Evolutionary conservation across 768 basidiomycete genomes (phyloP), one percentile per base, ranked within the genome.

Genomic region (Suillus weaverae): DNA sequence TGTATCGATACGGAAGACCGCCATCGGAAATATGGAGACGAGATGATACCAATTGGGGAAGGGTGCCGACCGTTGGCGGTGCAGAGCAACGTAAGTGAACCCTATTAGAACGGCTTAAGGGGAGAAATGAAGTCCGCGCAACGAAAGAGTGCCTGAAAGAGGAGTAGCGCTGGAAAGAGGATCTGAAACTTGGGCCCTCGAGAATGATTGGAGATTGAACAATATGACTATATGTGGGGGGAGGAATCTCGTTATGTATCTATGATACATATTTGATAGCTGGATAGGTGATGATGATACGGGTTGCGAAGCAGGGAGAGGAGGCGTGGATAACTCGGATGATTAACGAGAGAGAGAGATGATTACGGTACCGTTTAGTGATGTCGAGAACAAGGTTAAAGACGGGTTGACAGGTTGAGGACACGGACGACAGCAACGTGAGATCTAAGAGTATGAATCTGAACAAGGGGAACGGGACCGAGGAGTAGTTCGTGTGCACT

Each of bases 161-260:
- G 62, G 69, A 67, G 65, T 75, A 72, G 65, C 33, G 66, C 60
- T 35, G 38, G 63, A 65, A 69, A 66, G 7, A 55, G 73, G 43
- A 72, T 69, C 74, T 74, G 73, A 74, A 76, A 74, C 73, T 68
- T 65, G 74, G 3, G 63, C 55, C 55, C 69, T 74, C 72, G 72
- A 74, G 66, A 64, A 63, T 53, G 59, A 56, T 33, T 35, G 6
- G 46, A 20, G 10, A 54, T 41, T 39, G 41, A 8, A 35, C 66
- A 64, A 76, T 74, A 76, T 74, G 33, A 0, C 74, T 38, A 74
- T 68, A 70, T 68, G 64, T 32, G 69, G 68, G 39, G 46, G 44
- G 10, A 7, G 20, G 44, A 22, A 60, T 66, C 57, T 70, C 66
- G 68, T 72, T 66, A 71, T 16, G 51, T 60, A 53, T 55, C 64